These are phyloP conservation scores for Clathrus columnatus DNA, from an alignment of 768 basidiomycete genomes.

Conservation along the genomic window DNA sequence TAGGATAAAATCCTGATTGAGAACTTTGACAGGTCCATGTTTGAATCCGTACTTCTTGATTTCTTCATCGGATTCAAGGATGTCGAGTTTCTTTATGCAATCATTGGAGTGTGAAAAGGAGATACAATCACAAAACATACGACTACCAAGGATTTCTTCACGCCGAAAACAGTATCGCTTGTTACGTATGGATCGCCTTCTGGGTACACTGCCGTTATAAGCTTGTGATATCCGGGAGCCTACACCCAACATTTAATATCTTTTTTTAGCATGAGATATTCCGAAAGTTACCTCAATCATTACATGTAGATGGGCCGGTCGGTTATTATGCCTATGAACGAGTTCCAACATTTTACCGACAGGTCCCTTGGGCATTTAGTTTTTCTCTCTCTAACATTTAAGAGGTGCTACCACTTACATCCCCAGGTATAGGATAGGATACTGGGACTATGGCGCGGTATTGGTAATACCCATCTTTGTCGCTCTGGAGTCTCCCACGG, in stretches of 20 bases:
- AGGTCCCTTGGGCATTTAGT: slow-evolving; percentile 39
- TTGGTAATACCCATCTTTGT: slow-evolving; percentile 53
- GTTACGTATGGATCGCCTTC: slow-evolving; percentile 56
- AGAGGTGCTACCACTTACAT: slow-evolving; percentile 33
- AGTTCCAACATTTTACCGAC: slow-evolving; percentile 51
- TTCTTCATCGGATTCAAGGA: slow-evolving; percentile 44
- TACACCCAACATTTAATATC: slow-evolving; percentile 6
- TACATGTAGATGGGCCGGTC: slow-evolving; percentile 77
- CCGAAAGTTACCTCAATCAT: slow-evolving; percentile 42
- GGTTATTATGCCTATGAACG: slow-evolving; percentile 62
- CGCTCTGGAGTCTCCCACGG: slow-evolving; percentile 53
- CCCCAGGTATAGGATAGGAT: slow-evolving; percentile 69
- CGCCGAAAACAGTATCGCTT: slow-evolving; percentile 77
- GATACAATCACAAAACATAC: slow-evolving; percentile 32
- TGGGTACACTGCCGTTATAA: slow-evolving; percentile 68
- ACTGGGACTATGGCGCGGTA: slow-evolving; percentile 67
- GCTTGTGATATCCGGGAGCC: slow-evolving; percentile 63
- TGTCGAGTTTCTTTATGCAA: slow-evolving; percentile 36
- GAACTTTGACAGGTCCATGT: slow-evolving; percentile 38
- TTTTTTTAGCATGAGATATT: too few relatives aligned
- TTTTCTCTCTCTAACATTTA: too few relatives aligned
- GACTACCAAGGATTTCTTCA: slow-evolving; percentile 67
- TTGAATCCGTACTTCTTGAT: slow-evolving; percentile 48
- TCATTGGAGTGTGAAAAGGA: not conserved
- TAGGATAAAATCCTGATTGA: slow-evolving; percentile 39